phyloP scores from a whole-genome alignment of 805 yeast species.

The Candida adriatica region DNA sequence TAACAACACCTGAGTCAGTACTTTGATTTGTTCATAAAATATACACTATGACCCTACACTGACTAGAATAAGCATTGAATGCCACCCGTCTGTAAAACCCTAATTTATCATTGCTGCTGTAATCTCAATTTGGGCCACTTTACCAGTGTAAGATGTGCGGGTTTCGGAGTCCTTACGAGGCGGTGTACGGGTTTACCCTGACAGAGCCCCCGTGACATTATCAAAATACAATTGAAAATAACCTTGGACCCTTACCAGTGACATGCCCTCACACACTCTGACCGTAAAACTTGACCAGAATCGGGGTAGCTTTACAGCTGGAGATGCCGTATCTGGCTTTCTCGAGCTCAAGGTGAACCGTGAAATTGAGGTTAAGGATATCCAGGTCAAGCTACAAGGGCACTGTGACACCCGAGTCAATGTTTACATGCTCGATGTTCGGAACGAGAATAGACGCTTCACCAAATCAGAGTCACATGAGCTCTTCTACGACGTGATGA shows the following conservation, averaged over 20 bases:
- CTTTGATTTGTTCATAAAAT: too few relatives aligned
- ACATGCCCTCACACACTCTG: slow-evolving; percentile 7
- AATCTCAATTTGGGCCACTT: too few relatives aligned
- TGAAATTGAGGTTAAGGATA: slow-evolving; percentile 37
- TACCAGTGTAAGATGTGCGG: too few relatives aligned
- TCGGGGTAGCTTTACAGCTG: slow-evolving; percentile 9
- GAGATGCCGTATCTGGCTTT: slow-evolving; percentile 16
- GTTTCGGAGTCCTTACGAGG: too few relatives aligned
- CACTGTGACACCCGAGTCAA: slow-evolving; percentile 34
- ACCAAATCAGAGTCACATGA: slow-evolving; percentile 27
- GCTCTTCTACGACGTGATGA: slow-evolving; percentile 39
- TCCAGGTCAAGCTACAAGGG: slow-evolving; percentile 49
- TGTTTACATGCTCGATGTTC: slow-evolving; percentile 4
- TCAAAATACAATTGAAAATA: neutral
- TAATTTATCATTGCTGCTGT: too few relatives aligned
- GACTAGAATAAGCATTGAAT: too few relatives aligned
- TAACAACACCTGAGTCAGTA: too few relatives aligned
- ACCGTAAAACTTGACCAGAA: slow-evolving; percentile 6
- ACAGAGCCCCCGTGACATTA: neutral
- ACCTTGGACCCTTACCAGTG: too few relatives aligned
- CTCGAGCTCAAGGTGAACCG: slow-evolving; percentile 9
- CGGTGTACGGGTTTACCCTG: too few relatives aligned
- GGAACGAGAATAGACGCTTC: slow-evolving; percentile 5
- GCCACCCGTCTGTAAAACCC: too few relatives aligned
- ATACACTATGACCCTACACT: too few relatives aligned